Evolutionary conservation across 768 basidiomycete species (phyloP).

Genomic region (Tubosaeta sp.): DNA sequence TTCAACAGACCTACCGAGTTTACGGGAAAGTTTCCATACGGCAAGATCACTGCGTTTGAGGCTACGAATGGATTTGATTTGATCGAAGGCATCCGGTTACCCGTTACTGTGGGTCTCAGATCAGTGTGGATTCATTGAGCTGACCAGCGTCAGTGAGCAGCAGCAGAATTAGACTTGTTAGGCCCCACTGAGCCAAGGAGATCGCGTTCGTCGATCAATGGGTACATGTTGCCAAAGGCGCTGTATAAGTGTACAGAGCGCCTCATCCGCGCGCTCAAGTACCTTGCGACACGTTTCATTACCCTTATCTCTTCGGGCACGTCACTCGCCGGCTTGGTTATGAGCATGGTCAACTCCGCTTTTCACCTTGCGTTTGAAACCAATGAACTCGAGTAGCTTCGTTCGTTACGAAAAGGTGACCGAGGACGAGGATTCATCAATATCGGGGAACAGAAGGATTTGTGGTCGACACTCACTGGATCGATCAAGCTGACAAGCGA

Average conservation of each 20-base stretch:
- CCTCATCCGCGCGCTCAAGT: neutral
- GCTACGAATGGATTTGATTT: neutral
- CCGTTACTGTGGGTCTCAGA: neutral
- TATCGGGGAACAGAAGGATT: constrained; percentile 10
- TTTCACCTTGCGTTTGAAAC: constrained; percentile 1
- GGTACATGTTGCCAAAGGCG: constrained; percentile 8
- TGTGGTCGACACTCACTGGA: constrained; percentile 2
- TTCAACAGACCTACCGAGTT: no score
- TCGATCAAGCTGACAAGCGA: neutral
- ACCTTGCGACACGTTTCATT: neutral
- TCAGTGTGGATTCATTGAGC: no score
- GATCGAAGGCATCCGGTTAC: constrained; percentile 8
- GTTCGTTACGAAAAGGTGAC: constrained; percentile 15
- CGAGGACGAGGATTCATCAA: constrained; percentile 3
- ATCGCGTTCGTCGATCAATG: constrained; percentile 7
- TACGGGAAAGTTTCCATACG: no score
- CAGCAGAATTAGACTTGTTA: neutral
- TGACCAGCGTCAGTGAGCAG: no score
- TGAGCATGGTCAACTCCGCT: neutral
- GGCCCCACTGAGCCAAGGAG: constrained; percentile 2
- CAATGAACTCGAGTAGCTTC: constrained; percentile 11
- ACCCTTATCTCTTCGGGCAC: constrained; percentile 5
- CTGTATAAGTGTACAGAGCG: neutral
- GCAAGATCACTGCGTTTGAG: no score
- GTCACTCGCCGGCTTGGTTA: constrained; percentile 14